Evolutionary conservation across 2,329 filamentous ascomycete genomes (phyloP), one percentile per base, ranked within the genome.

Genomic region (Sclerotinia glacialis): DNA sequence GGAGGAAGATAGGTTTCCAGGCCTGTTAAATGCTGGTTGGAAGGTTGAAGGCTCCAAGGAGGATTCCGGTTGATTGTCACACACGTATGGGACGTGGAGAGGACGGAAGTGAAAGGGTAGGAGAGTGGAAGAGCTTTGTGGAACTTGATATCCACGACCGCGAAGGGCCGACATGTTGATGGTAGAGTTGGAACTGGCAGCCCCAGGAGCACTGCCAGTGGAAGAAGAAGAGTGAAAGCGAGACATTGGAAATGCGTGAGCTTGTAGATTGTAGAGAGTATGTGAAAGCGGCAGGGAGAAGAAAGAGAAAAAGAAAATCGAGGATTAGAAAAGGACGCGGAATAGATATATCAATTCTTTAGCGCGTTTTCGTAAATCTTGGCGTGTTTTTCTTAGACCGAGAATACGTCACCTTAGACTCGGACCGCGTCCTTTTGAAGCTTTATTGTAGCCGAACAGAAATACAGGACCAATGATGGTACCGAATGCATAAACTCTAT

Each of bases 61-160:
- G 56, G 2, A 42, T 47, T 47, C 56, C 18, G n/a, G n/a, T 60
- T 47, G 44, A 21, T 47, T 31, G 26, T 60, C 56, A 60, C 42
- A 47, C 56, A 31, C 42, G 28, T 23, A 21, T 28, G 42, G 26
- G 42, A 47, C 42, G 42, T 21, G 56, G 56, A 23, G 42, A 49
- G 58, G 28, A 37, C n/a, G 58, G 58, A 49, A 7, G 18, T 23
- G 2, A 23, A 21, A 46, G 56, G 56, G 12, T 23, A 18, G 42
- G 42, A 47, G 56, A 34, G 14, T 47, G 28, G 28, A 18, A 47
- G 42, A 60, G 44, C 28, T 49, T 60, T 60, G 44, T 60, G 58
- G 58, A 60, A 60, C 58, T 60, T 60, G 58, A 60, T 60, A 60
- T 49, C 58, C 58, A 60, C 28, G 58, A 60, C 58, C 58, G 44